Conservation (phyloP, 768 basidiomycete species). For the Tulasnella sp. region DNA sequence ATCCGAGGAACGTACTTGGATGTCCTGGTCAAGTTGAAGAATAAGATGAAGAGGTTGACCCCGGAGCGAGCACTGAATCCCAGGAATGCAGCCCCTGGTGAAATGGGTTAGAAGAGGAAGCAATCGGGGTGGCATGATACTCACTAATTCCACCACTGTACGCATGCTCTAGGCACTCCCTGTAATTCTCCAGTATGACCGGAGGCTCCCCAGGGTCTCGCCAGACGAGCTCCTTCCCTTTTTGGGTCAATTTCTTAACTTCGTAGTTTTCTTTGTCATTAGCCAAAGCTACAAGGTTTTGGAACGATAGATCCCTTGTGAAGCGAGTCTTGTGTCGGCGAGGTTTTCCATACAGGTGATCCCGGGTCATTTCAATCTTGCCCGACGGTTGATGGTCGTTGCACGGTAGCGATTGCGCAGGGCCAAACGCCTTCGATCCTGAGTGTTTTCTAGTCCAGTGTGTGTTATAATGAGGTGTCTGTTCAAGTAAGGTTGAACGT, state of each 20-base stretch:
- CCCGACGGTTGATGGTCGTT: neutral
- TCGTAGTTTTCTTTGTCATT: conserved; percentile 57
- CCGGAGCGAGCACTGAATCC: conserved; percentile 78
- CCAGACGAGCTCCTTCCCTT: conserved; percentile 70
- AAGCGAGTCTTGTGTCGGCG: neutral
- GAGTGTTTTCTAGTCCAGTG: neutral
- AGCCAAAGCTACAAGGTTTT: conserved; percentile 73
- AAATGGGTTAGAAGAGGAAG: neutral
- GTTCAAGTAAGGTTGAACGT: neutral
- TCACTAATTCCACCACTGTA: conserved; percentile 59
- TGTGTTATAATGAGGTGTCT: neutral
- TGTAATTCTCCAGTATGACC: conserved; percentile 48
- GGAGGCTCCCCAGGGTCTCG: conserved; percentile 70
- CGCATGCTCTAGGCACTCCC: conserved; percentile 62
- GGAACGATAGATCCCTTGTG: conserved; percentile 40
- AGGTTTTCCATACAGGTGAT: neutral
- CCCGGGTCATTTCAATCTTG: neutral
- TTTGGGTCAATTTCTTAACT: conserved; percentile 24
- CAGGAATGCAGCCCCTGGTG: conserved; percentile 62
- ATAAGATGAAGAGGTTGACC: conserved; percentile 65
- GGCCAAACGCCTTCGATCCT: neutral
- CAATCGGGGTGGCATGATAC: conserved; percentile 20
- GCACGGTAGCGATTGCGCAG: neutral
- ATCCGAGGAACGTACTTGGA: conserved; percentile 38
- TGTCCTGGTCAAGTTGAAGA: conserved; percentile 55